These are phyloP conservation scores for Bimuria novae-zelandiae DNA, from an alignment of 2,329 filamentous ascomycete genomes.

Conservation along the genomic window DNA sequence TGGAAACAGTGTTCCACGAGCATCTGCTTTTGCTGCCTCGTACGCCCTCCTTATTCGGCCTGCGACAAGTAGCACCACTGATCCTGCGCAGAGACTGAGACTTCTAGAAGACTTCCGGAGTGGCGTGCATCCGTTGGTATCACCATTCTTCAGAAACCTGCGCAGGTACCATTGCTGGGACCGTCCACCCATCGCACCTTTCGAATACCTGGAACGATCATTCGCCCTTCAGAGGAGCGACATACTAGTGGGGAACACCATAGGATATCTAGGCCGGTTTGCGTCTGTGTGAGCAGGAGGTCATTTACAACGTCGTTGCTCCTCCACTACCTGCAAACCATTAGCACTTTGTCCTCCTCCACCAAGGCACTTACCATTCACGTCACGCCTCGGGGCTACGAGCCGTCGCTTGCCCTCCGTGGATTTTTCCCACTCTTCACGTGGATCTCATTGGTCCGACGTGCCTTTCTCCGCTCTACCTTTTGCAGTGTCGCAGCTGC, in stretches of 20 bases:
- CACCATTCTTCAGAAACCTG: conserved; percentile 40
- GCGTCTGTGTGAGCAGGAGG: conserved; percentile 33
- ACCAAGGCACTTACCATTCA: conserved; percentile 32
- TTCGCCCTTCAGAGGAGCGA: conserved; percentile 32
- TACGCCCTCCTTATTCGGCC: conserved; percentile 46
- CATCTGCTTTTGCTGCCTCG: conserved; percentile 45
- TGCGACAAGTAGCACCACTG: conserved; percentile 45
- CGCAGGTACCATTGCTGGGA: conserved; percentile 45
- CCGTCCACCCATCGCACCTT: conserved; percentile 32
- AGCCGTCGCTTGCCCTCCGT: conserved; percentile 50
- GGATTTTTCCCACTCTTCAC: conserved; percentile 54
- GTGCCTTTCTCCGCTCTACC: conserved; percentile 44
- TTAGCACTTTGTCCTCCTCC: conserved; percentile 40
- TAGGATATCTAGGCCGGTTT: conserved; percentile 32
- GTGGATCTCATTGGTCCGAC: conserved; percentile 55
- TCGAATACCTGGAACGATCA: conserved; percentile 33
- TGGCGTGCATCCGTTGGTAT: conserved; percentile 51
- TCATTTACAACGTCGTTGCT: conserved; percentile 39
- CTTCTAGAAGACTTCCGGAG: conserved; percentile 51
- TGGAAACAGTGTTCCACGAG: conserved; percentile 43
- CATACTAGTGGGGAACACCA: conserved; percentile 37
- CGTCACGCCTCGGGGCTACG: conserved; percentile 38
- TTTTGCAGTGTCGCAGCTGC: conserved; percentile 46
- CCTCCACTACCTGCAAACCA: conserved; percentile 38
- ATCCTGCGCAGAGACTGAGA: conserved; percentile 46